phyloP scores from a whole-genome alignment of 495 filamentous ascomycete genomes.

The Penicillium roqueforti region DNA sequence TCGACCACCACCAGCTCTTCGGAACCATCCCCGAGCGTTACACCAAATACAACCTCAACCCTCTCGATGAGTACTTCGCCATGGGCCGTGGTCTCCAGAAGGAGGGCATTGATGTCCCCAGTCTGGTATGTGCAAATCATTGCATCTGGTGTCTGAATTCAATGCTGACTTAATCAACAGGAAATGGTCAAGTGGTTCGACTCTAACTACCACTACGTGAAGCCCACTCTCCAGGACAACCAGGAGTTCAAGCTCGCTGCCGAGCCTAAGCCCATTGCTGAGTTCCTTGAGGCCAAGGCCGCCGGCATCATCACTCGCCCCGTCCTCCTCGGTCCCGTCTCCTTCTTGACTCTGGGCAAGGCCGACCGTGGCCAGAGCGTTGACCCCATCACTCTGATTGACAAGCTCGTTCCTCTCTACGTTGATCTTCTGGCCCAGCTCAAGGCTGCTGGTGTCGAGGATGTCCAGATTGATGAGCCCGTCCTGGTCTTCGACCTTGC shows the following conservation, averaged over 20 bases:
- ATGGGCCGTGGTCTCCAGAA: slow-evolving; percentile 98
- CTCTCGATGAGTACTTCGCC: slow-evolving; percentile 96
- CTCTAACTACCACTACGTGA: slow-evolving; percentile 99
- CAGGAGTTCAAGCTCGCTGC: slow-evolving; percentile 86
- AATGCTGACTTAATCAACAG: slow-evolving; percentile 27
- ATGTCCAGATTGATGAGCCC: slow-evolving; percentile 96
- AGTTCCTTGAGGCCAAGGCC: slow-evolving; percentile 96
- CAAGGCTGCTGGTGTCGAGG: slow-evolving; percentile 90
- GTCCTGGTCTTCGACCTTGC: slow-evolving; percentile 89
- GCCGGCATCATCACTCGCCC: slow-evolving; percentile 89
- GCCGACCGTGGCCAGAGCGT: slow-evolving; percentile 90
- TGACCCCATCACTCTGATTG: slow-evolving; percentile 85
- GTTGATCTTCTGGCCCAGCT: slow-evolving; percentile 84
- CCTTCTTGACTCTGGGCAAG: slow-evolving; percentile 94
- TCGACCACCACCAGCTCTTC: slow-evolving; percentile 98
- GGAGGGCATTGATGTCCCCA: slow-evolving; percentile 78
- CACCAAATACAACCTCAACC: slow-evolving; percentile 74
- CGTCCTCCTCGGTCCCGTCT: slow-evolving; percentile 91
- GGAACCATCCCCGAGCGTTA: slow-evolving; percentile 89
- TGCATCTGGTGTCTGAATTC: not conserved
- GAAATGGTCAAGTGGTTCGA: slow-evolving; percentile 99
- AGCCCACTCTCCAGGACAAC: slow-evolving; percentile 93
- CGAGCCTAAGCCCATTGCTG: slow-evolving; percentile 86
- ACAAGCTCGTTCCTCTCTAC: slow-evolving; percentile 88
- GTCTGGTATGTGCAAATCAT: slow-evolving; percentile 49